Evolutionary conservation across 768 basidiomycete genomes (phyloP), one percentile per base, ranked within the genome.

Genomic region (Coprinopsis cinerea): DNA sequence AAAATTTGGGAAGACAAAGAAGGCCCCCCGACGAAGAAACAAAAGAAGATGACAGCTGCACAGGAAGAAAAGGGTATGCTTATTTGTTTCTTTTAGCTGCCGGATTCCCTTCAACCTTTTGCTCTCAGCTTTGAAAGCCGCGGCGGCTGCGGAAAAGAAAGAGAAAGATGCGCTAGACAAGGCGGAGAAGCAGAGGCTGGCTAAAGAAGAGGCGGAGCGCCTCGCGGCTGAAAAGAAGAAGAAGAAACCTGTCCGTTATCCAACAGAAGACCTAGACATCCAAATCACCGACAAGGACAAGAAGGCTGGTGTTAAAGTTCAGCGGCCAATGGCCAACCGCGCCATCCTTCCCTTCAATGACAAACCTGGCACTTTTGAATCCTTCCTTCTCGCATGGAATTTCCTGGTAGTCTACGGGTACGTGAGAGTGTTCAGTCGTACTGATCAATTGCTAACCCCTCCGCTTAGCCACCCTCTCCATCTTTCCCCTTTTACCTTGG

Each of bases 391-490:
- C 85, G 72, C 82, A 7, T 99, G 94, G 94, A 93, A 91, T 66
- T 95, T 95, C 65, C 67, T 98, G 48, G 85, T 90, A 47, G 85
- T 92, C 46, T 94, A 94, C 66, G 92, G 93, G 96, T 96, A 63
- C 58, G 82, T 67, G 7, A 18, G 18, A 10, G 7, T 39, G 15
- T 54, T 36, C 20, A 51, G n/a, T 26, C 4, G 35, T 18, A 40
- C 25, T 52, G 47, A 57, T 15, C 52, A 40, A 47, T 51, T 41
- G 23, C 42, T 52, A 36, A 58, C n/a, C 22, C 47, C 23, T n/a
- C 44, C 14, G 39, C 25, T 6, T 54, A 96, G 95, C 4, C 84
- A 87, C 75, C 86, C 94, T 1, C 74, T 98, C 14, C 84, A 88
- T 53, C 67, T 99, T 15, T 94, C 94, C 11, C 72, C 83, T 11